phyloP scores from a whole-genome alignment of 2,329 filamentous ascomycete genomes.

The Lasiodiplodia citricola region DNA sequence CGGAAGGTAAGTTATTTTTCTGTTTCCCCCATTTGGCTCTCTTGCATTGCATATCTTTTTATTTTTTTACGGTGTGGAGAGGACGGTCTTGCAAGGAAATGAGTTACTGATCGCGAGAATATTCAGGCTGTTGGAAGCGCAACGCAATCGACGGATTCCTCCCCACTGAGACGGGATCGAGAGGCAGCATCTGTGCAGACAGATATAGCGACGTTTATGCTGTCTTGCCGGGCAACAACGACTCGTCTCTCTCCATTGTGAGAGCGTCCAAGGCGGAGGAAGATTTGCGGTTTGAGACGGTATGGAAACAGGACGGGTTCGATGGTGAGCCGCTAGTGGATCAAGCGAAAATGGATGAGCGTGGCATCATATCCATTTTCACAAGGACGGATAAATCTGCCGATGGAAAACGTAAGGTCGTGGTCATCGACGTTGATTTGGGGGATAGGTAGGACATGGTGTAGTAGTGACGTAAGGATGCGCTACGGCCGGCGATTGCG shows the following conservation, averaged over 20 bases:
- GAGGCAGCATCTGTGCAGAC: not conserved
- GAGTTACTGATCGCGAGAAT: not conserved
- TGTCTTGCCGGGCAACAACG: constrained; percentile 6
- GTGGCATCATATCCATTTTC: constrained; percentile 13
- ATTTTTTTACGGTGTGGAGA: not conserved
- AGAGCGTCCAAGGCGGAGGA: not conserved
- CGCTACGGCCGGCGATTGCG: constrained; percentile 3
- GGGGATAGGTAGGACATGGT: not conserved
- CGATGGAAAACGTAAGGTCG: constrained; percentile 6
- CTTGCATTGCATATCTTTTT: not conserved
- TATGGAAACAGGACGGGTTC: constrained; percentile 14
- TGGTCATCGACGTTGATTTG: constrained; percentile 19
- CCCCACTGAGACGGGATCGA: constrained; percentile 5
- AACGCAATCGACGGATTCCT: not conserved
- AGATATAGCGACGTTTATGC: not conserved
- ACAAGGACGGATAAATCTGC: constrained; percentile 9
- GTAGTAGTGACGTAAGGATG: constrained; percentile 7
- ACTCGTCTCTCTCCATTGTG: constrained; percentile 6
- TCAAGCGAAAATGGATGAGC: constrained; percentile 8
- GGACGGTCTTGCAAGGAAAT: not conserved
- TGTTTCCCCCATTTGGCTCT: not conserved
- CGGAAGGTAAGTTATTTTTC: not conserved
- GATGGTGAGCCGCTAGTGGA: constrained; percentile 16
- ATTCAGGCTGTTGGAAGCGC: not conserved
- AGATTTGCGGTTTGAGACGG: not conserved